Evolutionary conservation across 2,329 filamentous ascomycete genomes (phyloP).

Genomic region (Botrytis hyacinthi): DNA sequence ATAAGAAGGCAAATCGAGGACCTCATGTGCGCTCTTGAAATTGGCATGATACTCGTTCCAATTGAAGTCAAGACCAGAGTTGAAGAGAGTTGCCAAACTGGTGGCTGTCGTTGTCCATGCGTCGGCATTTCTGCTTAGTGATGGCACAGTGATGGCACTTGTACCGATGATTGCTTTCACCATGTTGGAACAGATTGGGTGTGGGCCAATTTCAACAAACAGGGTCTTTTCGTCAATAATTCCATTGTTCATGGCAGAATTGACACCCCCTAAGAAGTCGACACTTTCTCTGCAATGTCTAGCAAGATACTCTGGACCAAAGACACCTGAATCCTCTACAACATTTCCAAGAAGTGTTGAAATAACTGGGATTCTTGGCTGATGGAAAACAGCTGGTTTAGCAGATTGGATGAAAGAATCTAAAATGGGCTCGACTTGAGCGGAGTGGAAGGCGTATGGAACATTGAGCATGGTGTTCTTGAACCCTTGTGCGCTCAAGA

Average conservation of each 20-base stretch:
- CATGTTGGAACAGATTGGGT: constrained; percentile 66
- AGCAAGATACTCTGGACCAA: constrained; percentile 61
- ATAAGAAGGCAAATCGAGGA: constrained; percentile 66
- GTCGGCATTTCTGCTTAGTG: constrained; percentile 60
- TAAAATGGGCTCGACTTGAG: constrained; percentile 61
- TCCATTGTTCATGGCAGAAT: constrained; percentile 34
- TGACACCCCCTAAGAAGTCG: constrained; percentile 63
- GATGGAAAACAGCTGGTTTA: constrained; percentile 52
- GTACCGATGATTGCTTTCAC: constrained; percentile 52
- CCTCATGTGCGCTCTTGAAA: constrained; percentile 54
- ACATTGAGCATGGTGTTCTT: constrained; percentile 61
- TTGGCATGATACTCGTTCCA: constrained; percentile 68
- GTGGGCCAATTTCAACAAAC: constrained; percentile 67
- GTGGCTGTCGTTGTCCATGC: constrained; percentile 61
- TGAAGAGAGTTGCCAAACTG: constrained; percentile 58
- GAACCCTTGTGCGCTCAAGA: constrained; percentile 51
- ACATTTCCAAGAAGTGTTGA: constrained; percentile 64
- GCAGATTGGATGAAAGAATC: constrained; percentile 56
- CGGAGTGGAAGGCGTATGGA: constrained; percentile 65
- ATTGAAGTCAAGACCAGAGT: constrained; percentile 58
- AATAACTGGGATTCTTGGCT: constrained; percentile 59
- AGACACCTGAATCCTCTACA: constrained; percentile 53
- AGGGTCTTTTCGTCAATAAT: constrained; percentile 64
- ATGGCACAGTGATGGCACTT: constrained; percentile 54
- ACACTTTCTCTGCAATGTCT: constrained; percentile 67